Conservation (phyloP, 192 early-diverging fungal genomes). For the Entomortierella lignicola region DNA sequence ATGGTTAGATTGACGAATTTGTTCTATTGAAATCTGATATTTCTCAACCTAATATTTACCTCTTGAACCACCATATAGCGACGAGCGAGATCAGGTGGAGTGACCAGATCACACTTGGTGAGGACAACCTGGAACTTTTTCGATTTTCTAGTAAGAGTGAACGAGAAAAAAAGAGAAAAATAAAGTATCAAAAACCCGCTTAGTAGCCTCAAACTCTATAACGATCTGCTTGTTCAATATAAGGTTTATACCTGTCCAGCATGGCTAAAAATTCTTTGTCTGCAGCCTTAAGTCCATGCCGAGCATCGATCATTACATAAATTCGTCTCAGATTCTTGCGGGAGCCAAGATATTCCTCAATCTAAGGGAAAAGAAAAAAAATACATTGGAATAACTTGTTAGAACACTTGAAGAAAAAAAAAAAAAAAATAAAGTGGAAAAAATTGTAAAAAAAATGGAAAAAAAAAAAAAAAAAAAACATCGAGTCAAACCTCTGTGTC, state of each 20-base stretch:
- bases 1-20: not conserved
- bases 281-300: slow-evolving; percentile 73
- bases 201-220: not conserved
- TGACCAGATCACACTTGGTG: slow-evolving; percentile 82
- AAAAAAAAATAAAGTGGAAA: no score
- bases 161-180: not conserved
- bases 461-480: slow-evolving; percentile 4
- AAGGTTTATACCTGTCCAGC: slow-evolving; percentile 54
- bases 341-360: slow-evolving; percentile 70
- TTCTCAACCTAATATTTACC: slow-evolving; percentile 14
- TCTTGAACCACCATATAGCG: slow-evolving; percentile 65
- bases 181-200: not conserved
- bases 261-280: slow-evolving; percentile 66
- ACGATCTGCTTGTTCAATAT: no score
- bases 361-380: slow-evolving; percentile 51
- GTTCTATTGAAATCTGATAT: not conserved
- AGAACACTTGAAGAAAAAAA: not conserved
- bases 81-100: slow-evolving; percentile 70
- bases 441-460: no score
- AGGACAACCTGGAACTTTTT: slow-evolving; percentile 65
- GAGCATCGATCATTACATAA: slow-evolving; percentile 81
- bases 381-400: not conserved
- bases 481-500: not conserved
- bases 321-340: slow-evolving; percentile 70
- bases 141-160: slow-evolving; percentile 35